Evolutionary conservation across 2,329 filamentous ascomycete species (phyloP), one percentile per base, ranked within the genome.

Genomic region (Parafenestella ontariensis): DNA sequence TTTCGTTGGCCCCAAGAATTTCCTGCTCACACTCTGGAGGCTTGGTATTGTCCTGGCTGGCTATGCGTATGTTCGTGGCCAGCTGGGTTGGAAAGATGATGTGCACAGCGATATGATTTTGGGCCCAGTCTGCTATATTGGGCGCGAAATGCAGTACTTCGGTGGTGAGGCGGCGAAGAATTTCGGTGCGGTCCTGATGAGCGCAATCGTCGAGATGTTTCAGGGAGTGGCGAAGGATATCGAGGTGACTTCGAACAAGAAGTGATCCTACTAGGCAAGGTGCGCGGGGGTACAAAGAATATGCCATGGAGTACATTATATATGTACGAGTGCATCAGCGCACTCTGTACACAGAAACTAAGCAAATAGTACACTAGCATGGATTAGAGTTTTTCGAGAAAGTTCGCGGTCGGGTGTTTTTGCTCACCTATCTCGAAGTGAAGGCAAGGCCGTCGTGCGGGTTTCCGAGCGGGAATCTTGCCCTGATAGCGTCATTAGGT

Each of bases 111-210:
- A 56, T 9, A n/a, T 46, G 3, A 20, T 56, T 17, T 26, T 56
- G 7, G 29, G 46, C 13, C 46, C 54, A 2, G 18, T 56, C 4
- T 33, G 41, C 43, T 52, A 29, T 8, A 18, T 28, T 2, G 21
- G 26, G 0, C 28, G 8, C 17, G 23, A 17, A 13, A 26, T n/a
- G 18, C 23, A 21, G 83, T 87, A 61, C 84, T 23, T 21, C n/a
- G 3, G n/a, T 10, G 5, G 7, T 18, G 15, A 11, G 10, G 18
- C 6, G 34, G 18, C 18, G 13, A 17, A 37, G 3, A 18, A 37
- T 10, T 8, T 13, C 15, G 18, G 34, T 18, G 6, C 7, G 18
- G 18, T 37, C 18, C 9, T 21, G 10, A 18, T 11, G 3, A 2
- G 5, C 18, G 23, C n/a, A 7, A 3, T 20, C 18, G 13, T 37